Evolutionary conservation across 129 eudicot genomes (phyloP), one percentile per base, ranked within the genome.

Genomic region (Tagetes patula): DNA sequence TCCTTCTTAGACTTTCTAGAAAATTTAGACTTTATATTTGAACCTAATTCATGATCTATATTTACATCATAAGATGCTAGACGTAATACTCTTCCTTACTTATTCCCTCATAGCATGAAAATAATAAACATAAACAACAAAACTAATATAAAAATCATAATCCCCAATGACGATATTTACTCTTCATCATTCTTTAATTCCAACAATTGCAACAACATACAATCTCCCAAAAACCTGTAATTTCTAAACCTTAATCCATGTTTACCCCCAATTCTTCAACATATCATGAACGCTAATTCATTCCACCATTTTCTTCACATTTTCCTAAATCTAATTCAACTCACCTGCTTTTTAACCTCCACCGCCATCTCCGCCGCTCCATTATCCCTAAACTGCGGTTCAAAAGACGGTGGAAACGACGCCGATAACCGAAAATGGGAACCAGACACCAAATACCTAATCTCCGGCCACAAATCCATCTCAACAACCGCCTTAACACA

Each of bases 371-470:
- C 52, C 68, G 52, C 66, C 53, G 71, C 43, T n/a, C 72, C 81
- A 1, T 52, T 89, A 30, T 2, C 80, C 0, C 34, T 89, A 36
- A 77, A 75, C 50, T 89, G 96, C 67, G 96, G 92, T 12, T 65
- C 84, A 8, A 43, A 62, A 60, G 67, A 73, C 27, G 76, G 82
- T n/a, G 86, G 80, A 5, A 52, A 61, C 0, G 96, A 87, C 32
- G 78, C 85, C 0, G 83, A 87, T 58, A 83, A 83, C 43, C 66
- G 95, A 8, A 59, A 74, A 76, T 90, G 96, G 96, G 94, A 85
- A 66, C 65, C 95, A 1, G 96, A 90, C 66, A 1, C 39, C 1
- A 85, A 85, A 60, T 90, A 70, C 77, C 79, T 87, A 6, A 73
- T 73, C 0, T 8, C 79, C 5, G 70, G 81, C 6, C 84, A 75